Base-by-base conservation (phyloP, 768 basidiomycete genomes). In the Gloeophyllum trabeum region DNA sequence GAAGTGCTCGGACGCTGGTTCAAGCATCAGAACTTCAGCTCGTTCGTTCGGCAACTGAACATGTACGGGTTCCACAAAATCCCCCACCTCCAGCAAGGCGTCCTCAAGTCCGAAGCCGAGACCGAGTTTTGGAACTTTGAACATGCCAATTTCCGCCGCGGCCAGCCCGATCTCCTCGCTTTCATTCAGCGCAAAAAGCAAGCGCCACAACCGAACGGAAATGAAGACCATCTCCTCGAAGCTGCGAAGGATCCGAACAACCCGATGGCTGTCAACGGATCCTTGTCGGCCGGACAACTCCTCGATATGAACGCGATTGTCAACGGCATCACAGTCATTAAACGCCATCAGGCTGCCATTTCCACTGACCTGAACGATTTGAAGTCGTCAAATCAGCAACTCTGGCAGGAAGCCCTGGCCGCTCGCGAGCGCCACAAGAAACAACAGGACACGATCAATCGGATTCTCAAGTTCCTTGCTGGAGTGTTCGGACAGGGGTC, bases 31-130 rank as follows among this genome's bases (percentile, higher is more conserved):
- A 96, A 94, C 59, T 98, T 96, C 62, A 75, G 77, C 44, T 86
- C 83, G 24, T 96, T 96, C 52, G 90, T 93, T 14, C 74, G 90
- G 12, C 90, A 96, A 56, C 71, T 93, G 50, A 96, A 93, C 70
- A 92, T 92, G 86, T 96, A 93, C 60, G 88, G 88, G 42, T 91
- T 92, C 59, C 86, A 88, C 71, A 86, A 86, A 66, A 89, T 97
- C 37, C 93, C 92, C 0, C 92, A 98, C 56, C 77, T 97, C 16
- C 92, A 94, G 54, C 88, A 94, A 59, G 92, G 93, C 36, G 91
- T 90, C 21, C 72, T 97, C 47, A 84, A 80, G 55, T 75, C 78
- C 57, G 88, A 92, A 44, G 68, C 75, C 41, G 84, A 83, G 48
- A 78, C 75, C 36, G 90, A 93, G 54, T 74, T 81, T 42, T 87